phyloP scores from a whole-genome alignment of 257 asterid genomes.

The Solanum virginianum region DNA sequence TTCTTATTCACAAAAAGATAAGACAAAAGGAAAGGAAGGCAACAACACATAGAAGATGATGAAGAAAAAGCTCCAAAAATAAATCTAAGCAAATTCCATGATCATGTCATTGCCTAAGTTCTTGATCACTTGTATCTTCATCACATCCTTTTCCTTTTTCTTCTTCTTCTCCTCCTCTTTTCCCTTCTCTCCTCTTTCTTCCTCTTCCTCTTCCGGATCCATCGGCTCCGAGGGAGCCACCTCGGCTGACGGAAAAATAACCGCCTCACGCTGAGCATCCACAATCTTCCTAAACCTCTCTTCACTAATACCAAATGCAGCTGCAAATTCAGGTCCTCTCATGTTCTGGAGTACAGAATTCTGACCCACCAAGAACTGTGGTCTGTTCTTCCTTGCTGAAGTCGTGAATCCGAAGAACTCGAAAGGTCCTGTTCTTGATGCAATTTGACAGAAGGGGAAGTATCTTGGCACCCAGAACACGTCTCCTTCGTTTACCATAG shows the following conservation, averaged over 20 bases:
- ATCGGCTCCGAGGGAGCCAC: conserved; percentile 28
- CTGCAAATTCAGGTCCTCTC: conserved; percentile 63
- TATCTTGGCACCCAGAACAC: conserved; percentile 71
- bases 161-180: not conserved
- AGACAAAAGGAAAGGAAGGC: not conserved
- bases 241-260: conserved; percentile 38
- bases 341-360: conserved; percentile 39
- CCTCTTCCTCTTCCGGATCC: not conserved
- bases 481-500: conserved; percentile 54
- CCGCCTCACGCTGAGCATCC: conserved; percentile 39
- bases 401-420: conserved; percentile 91
- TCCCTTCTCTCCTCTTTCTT: not conserved
- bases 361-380: conserved; percentile 68
- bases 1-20: not conserved
- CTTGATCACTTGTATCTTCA: conserved; percentile 14
- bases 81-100: conserved; percentile 16
- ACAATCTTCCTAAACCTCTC: conserved; percentile 26
- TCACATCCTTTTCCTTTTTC: not conserved
- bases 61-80: not conserved
- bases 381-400: conserved; percentile 50
- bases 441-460: conserved; percentile 88
- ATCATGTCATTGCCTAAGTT: conserved; percentile 23
- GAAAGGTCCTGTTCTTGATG: conserved; percentile 58
- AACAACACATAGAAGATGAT: not conserved
- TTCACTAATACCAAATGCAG: conserved; percentile 52